Percentiles rank a stretch among this genome's conserved stretches.
Conservation (phyloP, 306 rosid species). For the Abrus pulchellus region DNA sequence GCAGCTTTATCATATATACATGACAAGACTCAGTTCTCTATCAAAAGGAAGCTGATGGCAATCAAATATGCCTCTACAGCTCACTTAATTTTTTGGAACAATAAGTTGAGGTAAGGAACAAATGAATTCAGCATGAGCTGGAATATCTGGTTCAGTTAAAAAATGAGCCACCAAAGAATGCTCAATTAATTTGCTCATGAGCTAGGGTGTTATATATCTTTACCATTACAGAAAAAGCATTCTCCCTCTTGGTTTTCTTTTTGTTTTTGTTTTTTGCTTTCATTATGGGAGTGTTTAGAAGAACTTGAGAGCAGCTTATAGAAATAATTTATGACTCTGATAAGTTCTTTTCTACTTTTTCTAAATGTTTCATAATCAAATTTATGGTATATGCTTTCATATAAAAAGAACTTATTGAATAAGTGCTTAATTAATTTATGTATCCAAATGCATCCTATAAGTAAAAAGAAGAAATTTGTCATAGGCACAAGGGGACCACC, state of each 20-base stretch:
- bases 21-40: not conserved
- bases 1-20: not conserved
- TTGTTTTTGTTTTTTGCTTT: not conserved
- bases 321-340: too few relatives aligned
- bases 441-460: too few relatives aligned
- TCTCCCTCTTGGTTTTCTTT: not conserved
- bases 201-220: not conserved
- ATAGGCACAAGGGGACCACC: not conserved
- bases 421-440: too few relatives aligned
- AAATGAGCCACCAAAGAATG: not conserved
- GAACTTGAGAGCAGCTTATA: too few relatives aligned
- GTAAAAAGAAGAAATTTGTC: not conserved
- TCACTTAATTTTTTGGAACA: not conserved
- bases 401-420: too few relatives aligned
- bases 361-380: too few relatives aligned
- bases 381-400: too few relatives aligned
- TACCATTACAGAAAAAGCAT: not conserved
- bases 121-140: not conserved
- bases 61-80: not conserved
- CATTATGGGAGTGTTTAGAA: not conserved
- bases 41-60: not conserved
- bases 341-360: too few relatives aligned
- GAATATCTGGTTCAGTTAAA: not conserved
- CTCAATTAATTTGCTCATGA: not conserved
- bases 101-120: not conserved